Conservation (phyloP, 169 alveolate genomes). For the Plasmodium inui region DNA sequence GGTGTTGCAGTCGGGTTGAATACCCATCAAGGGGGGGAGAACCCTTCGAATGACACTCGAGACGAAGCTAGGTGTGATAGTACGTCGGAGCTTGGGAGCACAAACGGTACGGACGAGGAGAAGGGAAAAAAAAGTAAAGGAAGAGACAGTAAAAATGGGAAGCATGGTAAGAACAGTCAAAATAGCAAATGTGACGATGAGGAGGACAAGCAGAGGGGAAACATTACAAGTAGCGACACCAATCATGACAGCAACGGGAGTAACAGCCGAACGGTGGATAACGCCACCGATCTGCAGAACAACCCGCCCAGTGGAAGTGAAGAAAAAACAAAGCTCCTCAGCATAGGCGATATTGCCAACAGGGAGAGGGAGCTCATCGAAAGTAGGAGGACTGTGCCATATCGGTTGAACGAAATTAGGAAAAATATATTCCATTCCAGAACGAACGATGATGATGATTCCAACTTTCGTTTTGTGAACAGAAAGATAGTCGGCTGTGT, state of each 20-base stretch:
- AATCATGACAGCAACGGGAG: not conserved
- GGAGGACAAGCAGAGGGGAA: not conserved
- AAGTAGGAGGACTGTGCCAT: constrained; percentile 19
- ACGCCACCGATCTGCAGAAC: not conserved
- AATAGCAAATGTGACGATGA: not conserved
- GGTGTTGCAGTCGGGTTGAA: not conserved
- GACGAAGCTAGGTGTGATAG: not conserved
- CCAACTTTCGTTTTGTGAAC: constrained; percentile 6
- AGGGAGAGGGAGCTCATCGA: constrained; percentile 26
- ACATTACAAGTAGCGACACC: not conserved
- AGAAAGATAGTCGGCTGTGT: constrained; percentile 88
- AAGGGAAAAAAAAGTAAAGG: not conserved
- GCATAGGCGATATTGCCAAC: constrained; percentile 13
- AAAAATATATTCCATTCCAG: constrained; percentile 30
- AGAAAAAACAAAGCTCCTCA: constrained; percentile 19
- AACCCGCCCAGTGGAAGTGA: not conserved
- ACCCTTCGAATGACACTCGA: not conserved
- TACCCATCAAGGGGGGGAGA: not conserved
- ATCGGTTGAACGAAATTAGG: constrained; percentile 24
- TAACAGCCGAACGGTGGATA: not conserved
- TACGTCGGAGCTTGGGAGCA: not conserved
- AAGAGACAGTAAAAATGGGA: not conserved
- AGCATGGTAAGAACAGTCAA: not conserved
- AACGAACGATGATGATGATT: constrained; percentile 52
- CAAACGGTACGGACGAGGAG: not conserved